phyloP scores from a whole-genome alignment of 768 basidiomycete genomes.

The Leccinum variicolor region DNA sequence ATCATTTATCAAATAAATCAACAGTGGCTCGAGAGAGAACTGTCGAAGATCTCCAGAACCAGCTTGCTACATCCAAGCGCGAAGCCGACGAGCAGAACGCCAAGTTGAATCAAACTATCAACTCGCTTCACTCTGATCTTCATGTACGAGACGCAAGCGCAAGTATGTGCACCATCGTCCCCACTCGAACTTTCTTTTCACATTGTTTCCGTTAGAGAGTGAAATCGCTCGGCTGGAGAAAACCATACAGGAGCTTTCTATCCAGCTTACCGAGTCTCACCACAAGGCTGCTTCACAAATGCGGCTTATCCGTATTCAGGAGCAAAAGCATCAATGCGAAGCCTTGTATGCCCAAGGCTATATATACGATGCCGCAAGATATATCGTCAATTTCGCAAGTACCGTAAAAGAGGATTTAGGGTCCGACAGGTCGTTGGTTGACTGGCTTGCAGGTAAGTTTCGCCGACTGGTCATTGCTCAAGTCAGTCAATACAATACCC shows the following conservation, averaged over 20 bases:
- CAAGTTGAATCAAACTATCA: background rate
- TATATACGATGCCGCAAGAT: background rate
- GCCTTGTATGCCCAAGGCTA: background rate
- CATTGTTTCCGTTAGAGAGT: background rate
- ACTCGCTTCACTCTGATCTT: background rate
- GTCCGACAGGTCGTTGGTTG: background rate
- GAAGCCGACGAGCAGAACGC: background rate
- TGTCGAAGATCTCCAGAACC: background rate
- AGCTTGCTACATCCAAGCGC: background rate
- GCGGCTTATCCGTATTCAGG: background rate
- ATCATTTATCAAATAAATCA: background rate
- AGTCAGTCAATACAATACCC: background rate
- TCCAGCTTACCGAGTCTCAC: background rate
- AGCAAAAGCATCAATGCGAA: conserved; percentile 7
- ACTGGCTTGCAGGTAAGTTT: conserved; percentile 9
- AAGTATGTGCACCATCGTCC: background rate
- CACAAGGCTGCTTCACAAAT: background rate
- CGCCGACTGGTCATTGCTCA: fast-evolving
- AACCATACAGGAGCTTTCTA: background rate
- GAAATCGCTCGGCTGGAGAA: background rate
- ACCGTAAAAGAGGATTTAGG: background rate
- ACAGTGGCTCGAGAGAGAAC: background rate
- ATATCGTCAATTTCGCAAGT: background rate
- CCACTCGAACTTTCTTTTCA: background rate
- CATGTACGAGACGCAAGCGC: background rate